Conservation (phyloP, 371 early-diverging fungal genomes). For the Rhizopus microsporus region DNA sequence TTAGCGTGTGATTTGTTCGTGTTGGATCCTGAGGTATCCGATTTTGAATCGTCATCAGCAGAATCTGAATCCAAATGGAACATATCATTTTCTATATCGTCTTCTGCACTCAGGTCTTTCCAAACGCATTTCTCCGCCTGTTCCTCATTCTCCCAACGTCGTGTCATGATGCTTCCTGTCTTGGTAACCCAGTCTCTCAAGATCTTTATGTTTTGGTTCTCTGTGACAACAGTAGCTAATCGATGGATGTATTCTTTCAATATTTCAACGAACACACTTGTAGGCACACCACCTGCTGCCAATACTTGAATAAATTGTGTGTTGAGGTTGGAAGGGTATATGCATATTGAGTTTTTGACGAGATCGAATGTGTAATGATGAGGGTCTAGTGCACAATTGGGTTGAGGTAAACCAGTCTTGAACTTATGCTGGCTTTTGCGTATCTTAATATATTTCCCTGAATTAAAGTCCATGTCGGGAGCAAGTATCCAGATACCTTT, state of each 20-base stretch:
- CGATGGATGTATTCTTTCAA: constrained; percentile 41
- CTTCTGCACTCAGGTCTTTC: constrained; percentile 16
- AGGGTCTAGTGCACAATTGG: constrained; percentile 30
- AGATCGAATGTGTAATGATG: constrained; percentile 49
- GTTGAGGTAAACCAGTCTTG: constrained; percentile 33
- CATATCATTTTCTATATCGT: constrained; percentile 27
- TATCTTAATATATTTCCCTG: constrained; percentile 41
- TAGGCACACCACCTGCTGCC: constrained; percentile 41
- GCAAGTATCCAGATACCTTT: constrained; percentile 53
- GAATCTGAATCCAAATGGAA: constrained; percentile 10
- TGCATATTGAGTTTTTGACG: constrained; percentile 35
- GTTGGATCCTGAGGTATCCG: not conserved
- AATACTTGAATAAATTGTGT: constrained; percentile 53
- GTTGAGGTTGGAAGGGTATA: constrained; percentile 44
- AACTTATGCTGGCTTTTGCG: constrained; percentile 49
- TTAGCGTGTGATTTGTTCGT: not conserved
- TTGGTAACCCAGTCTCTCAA: constrained; percentile 42
- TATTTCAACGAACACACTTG: constrained; percentile 38
- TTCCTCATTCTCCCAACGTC: constrained; percentile 37
- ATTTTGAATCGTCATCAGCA: constrained; percentile 7
- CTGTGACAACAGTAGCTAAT: constrained; percentile 28
- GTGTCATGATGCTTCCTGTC: constrained; percentile 30
- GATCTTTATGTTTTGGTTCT: constrained; percentile 32
- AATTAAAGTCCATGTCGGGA: constrained; percentile 33
- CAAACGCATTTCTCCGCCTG: constrained; percentile 30